Evolutionary conservation across 2,329 filamentous ascomycete genomes (phyloP).

Genomic region (Exophiala oligosperma): DNA sequence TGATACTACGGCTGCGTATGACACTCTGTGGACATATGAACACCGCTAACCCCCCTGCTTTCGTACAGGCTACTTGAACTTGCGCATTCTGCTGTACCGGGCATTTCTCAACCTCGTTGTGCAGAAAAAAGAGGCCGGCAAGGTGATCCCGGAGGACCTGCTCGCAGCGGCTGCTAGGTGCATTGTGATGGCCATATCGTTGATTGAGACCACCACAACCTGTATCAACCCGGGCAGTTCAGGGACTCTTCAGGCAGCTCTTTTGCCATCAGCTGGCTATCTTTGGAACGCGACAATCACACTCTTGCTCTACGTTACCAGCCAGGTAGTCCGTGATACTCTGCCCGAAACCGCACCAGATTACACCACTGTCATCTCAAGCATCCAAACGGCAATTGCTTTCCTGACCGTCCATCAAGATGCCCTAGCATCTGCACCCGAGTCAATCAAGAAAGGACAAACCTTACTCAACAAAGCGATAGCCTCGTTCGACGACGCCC

Average conservation of each 20-base stretch:
- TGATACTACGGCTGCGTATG: constrained; percentile 3
- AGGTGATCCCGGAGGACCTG: constrained; percentile 1
- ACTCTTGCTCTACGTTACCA: constrained; percentile 10
- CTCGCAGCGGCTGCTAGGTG: constrained; percentile 4
- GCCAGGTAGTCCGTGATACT: not conserved
- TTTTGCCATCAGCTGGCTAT: constrained; percentile 12
- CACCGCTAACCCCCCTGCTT: no score
- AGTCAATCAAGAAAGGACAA: not conserved
- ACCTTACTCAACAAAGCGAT: constrained; percentile 1
- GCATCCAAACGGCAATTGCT: not conserved
- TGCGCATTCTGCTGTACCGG: constrained; percentile 13
- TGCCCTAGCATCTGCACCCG: constrained; percentile 1
- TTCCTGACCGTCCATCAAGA: constrained; percentile 9
- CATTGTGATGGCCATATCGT: not conserved
- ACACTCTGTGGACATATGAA: no score
- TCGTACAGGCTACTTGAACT: constrained; percentile 3
- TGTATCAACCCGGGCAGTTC: constrained; percentile 12
- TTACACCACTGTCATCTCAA: not conserved
- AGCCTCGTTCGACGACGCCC: not conserved
- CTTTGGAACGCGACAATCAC: constrained; percentile 18
- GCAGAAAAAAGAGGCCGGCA: constrained; percentile 1
- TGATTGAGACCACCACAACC: not conserved
- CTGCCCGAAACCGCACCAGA: not conserved
- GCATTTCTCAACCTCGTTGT: constrained; percentile 15
- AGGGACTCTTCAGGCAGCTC: constrained; percentile 11